Evolutionary conservation across 768 basidiomycete genomes (phyloP), one percentile per base, ranked within the genome.

Genomic region (Lentinula aciculospora): DNA sequence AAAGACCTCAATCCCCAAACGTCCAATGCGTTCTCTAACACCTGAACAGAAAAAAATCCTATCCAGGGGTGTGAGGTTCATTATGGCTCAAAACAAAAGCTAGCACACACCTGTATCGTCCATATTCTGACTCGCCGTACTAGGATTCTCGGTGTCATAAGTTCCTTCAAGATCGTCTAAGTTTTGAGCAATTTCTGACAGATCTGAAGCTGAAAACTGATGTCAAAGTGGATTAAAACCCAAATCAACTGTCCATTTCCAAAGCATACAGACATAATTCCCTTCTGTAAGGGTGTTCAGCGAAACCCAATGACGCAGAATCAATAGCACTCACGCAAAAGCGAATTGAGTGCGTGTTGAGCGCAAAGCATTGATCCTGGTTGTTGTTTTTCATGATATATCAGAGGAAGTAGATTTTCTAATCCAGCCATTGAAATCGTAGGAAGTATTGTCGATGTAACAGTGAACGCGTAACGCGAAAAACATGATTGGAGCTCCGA

Each of bases 11-110:
- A 71, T 17, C 88, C 88, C 89, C 88, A 95, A 12, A 94, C 85
- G 65, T 85, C 79, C 48, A 97, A 71, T 2, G 94, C 94, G 56
- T 85, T 81, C 63, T 94, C 90, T 17, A 96, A 69, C 1, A 96
- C 94, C 61, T 94, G 92, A 1, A 96, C 80, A 2, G 94, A 95
- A 72, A 97, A 97, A 69, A 92, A 97, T 1, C 92, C 91, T 92
- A 62, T 19, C 13, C 21, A 37, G 53, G 25, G 3, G 25, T 42
- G n/a, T 32, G 31, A 45, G 13, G 29, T 8, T 4, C 47, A 53
- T 10, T 1, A 29, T 61, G 5, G 60, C 28, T 3, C 36, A 21
- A 48, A 47, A 45, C 17, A 9, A 7, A 4, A 47, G n/a, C 37
- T n/a, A 36, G 6, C 65, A 32, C 65, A 31, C 60, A 84, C 92